These are phyloP conservation scores for Citrus trifoliata DNA, from an alignment of 345 rosid species.

Conservation along the genomic window DNA sequence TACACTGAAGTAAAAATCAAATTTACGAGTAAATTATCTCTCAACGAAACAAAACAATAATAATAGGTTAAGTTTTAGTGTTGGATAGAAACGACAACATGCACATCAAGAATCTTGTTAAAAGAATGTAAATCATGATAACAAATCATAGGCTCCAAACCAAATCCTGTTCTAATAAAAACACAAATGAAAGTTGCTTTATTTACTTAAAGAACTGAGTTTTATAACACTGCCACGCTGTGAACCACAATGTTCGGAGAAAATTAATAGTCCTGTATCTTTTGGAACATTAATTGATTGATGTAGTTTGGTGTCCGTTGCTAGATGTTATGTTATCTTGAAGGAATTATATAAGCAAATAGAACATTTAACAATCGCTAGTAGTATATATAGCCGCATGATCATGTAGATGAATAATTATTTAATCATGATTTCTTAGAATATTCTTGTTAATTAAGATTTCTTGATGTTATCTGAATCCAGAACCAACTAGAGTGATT, in stretches of 20 bases:
- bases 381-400: neutral
- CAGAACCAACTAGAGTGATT: no score
- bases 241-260: neutral
- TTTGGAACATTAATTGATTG: neutral
- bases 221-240: neutral
- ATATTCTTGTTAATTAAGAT: neutral
- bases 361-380: neutral
- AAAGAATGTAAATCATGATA: neutral
- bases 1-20: no score
- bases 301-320: neutral
- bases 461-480: neutral
- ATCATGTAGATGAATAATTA: neutral
- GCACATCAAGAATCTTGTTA: neutral
- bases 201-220: neutral
- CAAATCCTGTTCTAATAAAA: neutral
- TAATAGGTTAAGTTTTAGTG: neutral
- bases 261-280: neutral
- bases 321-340: neutral
- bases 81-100: neutral
- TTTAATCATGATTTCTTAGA: slow-evolving; percentile 2
- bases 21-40: neutral
- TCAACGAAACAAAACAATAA: neutral
- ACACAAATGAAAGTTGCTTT: neutral
- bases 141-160: neutral
- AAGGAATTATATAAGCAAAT: neutral